Evolutionary conservation across 352 stramenopile species (phyloP).

Genomic region (Globisporangium nodosum): DNA sequence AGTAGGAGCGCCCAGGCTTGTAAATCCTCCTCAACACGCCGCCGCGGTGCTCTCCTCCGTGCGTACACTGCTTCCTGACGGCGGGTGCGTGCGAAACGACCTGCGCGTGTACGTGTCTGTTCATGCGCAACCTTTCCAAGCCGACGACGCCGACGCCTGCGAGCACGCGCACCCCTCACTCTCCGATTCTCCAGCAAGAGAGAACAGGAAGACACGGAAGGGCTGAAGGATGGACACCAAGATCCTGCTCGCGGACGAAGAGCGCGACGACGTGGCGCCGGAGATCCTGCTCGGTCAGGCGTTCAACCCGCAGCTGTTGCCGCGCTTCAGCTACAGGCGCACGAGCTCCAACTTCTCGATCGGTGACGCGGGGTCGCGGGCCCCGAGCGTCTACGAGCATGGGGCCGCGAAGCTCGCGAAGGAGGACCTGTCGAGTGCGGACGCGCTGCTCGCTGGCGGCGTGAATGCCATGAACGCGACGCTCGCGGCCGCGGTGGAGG

Average conservation of each 20-base stretch:
- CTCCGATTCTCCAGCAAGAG: neutral
- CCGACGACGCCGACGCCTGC: too few species aligned
- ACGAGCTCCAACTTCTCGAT: slow-evolving; percentile 12
- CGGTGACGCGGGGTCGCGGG: neutral
- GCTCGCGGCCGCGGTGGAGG: slow-evolving; percentile 35
- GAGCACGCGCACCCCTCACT: too few species aligned
- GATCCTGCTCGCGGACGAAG: slow-evolving; percentile 5
- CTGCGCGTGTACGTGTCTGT: too few species aligned
- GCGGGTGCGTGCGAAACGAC: neutral
- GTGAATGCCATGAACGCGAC: slow-evolving; percentile 48
- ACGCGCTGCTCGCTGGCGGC: slow-evolving; percentile 36
- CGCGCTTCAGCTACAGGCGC: slow-evolving; percentile 27
- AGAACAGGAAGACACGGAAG: neutral
- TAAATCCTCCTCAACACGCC: neutral
- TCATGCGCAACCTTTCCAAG: too few species aligned
- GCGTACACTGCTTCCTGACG: too few species aligned
- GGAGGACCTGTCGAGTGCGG: slow-evolving; percentile 31
- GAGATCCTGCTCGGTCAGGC: slow-evolving; percentile 7
- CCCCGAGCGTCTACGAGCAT: slow-evolving; percentile 7
- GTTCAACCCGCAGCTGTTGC: slow-evolving; percentile 16
- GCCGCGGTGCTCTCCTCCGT: neutral
- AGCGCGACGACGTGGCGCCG: slow-evolving; percentile 11
- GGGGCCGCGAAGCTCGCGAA: slow-evolving; percentile 13
- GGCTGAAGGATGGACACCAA: neutral
- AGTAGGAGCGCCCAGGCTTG: neutral